phyloP scores from a whole-genome alignment of 495 filamentous ascomycete genomes.

The Staphylotrichum longicolle region DNA sequence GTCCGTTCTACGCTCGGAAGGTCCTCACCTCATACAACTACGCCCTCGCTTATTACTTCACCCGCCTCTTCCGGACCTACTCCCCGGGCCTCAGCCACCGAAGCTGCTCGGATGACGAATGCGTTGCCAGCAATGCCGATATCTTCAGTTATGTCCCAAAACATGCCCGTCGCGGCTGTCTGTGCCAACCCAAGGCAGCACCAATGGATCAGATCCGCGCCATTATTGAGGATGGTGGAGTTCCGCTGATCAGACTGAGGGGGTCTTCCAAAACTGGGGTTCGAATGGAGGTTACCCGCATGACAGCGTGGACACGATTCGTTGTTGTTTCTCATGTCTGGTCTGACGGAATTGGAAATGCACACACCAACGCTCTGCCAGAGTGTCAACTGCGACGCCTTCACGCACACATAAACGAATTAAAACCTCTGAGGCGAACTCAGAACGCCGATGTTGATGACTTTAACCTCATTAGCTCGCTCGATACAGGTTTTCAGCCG shows the following conservation, averaged over 20 bases:
- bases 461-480: constrained; percentile 21
- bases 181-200: constrained; percentile 22
- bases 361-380: constrained; percentile 24
- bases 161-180: constrained; percentile 24
- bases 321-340: constrained; percentile 28
- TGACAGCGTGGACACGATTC: constrained; percentile 24
- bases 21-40: constrained; percentile 24
- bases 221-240: constrained; percentile 23
- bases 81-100: constrained; percentile 16
- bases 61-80: constrained; percentile 22
- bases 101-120: constrained; percentile 24
- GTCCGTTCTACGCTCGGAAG: constrained; percentile 25
- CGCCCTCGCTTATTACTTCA: constrained; percentile 27
- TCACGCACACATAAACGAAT: constrained; percentile 15
- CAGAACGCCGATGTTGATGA: constrained; percentile 12
- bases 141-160: constrained; percentile 24
- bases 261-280: constrained; percentile 11
- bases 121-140: constrained; percentile 25
- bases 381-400: constrained; percentile 29
- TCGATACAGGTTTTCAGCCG: constrained; percentile 24
- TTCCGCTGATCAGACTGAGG: constrained; percentile 24
- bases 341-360: constrained; percentile 22
- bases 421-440: constrained; percentile 14
- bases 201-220: constrained; percentile 23
- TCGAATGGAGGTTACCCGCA: constrained; percentile 13